Evolutionary conservation across 169 alveolate genomes (phyloP), one percentile per base, ranked within the genome.

Genomic region (Plasmodium vivax): DNA sequence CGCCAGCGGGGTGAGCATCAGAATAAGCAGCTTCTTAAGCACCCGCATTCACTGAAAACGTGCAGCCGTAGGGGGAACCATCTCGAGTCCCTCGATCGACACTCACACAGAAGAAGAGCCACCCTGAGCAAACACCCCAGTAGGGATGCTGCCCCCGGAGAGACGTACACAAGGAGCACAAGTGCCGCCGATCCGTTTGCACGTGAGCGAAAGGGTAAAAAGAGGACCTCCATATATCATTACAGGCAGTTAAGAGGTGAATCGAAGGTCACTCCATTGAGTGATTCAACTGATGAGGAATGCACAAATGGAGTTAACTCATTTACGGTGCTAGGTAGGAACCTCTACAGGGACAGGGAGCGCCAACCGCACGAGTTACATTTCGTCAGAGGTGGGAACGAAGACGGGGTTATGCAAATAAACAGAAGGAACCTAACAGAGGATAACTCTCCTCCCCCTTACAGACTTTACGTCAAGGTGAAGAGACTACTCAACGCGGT

Each of bases 381-480:
- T 81, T 19, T 19, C 27, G 6, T 47, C 23, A 12, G 2, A 51
- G 36, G 10, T 34, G 27, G 1, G 74, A 0, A n/a, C n/a, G 58
- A 30, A 47, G 36, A 27, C 27, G n/a, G 2, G 77, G 14, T 68
- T 4, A 68, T 23, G 16, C 1, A 68, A 68, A 68, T 68, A n/a
- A 38, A 68, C n/a, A 6, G 38, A 68, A 68, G 8, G 38, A 43
- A 77, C 3, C 32, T n/a, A 34, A 62, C 3, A 32, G n/a, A 43
- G 12, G 32, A 2, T 77, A 5, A 77, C 23, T 5, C 12, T 32
- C n/a, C 32, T 56, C n/a, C 32, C 38, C 81, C 82, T n/a, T 90
- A 90, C n/a, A 27, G 74, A 19, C 82, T 90, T 10, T 90, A 58
- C 73, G 80, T 90, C 16, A 90, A 90, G 73, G 77, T 71, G 14